Percentiles rank a stretch among this genome's conserved stretches.
These are phyloP conservation scores for Oryza nivara DNA, from an alignment of 176 grass and related monocot species.

Conservation along the genomic window DNA sequence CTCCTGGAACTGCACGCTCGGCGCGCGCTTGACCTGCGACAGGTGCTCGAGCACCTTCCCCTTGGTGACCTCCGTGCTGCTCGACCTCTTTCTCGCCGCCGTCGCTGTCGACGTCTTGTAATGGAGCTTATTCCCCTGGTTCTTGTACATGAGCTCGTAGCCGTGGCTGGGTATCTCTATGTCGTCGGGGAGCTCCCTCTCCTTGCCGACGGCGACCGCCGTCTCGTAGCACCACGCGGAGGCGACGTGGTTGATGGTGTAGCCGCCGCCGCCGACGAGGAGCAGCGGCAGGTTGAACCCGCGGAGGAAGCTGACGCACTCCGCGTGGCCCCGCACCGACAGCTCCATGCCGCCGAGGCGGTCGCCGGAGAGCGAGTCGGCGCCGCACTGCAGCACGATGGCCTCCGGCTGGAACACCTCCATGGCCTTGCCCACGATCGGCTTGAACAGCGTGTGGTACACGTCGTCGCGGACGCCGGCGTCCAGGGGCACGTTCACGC, in stretches of 20 bases:
- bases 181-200: slow-evolving; percentile 37
- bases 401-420: slow-evolving; percentile 29
- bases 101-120: neutral
- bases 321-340: slow-evolving; percentile 58
- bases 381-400: slow-evolving; percentile 47
- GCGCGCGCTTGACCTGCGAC: slow-evolving; percentile 14
- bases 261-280: slow-evolving; percentile 81
- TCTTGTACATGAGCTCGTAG: slow-evolving; percentile 14
- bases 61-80: slow-evolving; percentile 1
- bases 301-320: slow-evolving; percentile 5
- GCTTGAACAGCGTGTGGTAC: neutral
- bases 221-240: slow-evolving; percentile 82
- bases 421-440: neutral
- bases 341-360: slow-evolving; percentile 56
- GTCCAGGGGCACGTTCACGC: slow-evolving; percentile 61
- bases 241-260: slow-evolving; percentile 83
- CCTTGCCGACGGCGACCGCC: slow-evolving; percentile 37
- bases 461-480: slow-evolving; percentile 56
- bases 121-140: slow-evolving; percentile 35
- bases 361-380: slow-evolving; percentile 56
- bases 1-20: slow-evolving; percentile 29
- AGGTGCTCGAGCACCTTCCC: slow-evolving; percentile 32
- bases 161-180: slow-evolving; percentile 36
- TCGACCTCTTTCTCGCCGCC: slow-evolving; percentile 4
- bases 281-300: slow-evolving; percentile 50